Percentiles rank a stretch among this genome's conserved stretches.
Conservation (phyloP, 2,329 filamentous ascomycete species). For the Stemphylium beticola region DNA sequence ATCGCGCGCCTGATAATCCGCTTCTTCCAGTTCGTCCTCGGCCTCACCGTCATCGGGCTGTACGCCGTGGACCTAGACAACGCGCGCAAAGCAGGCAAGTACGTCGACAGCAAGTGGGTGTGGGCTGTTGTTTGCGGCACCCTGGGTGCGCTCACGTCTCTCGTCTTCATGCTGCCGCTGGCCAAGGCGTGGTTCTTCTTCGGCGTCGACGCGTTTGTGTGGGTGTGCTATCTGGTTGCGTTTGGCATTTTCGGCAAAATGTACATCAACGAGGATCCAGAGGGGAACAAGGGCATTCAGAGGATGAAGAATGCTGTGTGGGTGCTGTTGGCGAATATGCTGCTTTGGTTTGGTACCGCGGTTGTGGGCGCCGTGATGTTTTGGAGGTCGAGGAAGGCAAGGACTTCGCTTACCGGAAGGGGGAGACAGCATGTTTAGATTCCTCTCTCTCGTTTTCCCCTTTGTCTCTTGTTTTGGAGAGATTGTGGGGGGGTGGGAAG, state of each 20-base stretch:
- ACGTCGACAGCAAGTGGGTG: conserved; percentile 47
- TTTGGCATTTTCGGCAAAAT: conserved; percentile 85
- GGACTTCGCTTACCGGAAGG: conserved; percentile 29
- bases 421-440: conserved; percentile 32
- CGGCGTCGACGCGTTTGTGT: conserved; percentile 73
- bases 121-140: conserved; percentile 62
- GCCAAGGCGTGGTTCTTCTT: conserved; percentile 60
- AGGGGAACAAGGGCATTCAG: conserved; percentile 67
- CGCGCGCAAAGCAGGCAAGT: conserved; percentile 53
- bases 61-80: conserved; percentile 55
- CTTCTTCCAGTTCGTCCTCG: conserved; percentile 77
- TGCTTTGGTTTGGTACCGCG: conserved; percentile 75
- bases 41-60: conserved; percentile 76
- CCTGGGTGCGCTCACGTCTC: conserved; percentile 25
- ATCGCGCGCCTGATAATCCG: conserved; percentile 67
- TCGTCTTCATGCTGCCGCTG: conserved; percentile 71
- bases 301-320: conserved; percentile 89
- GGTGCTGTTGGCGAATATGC: conserved; percentile 76
- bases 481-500: background rate
- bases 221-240: conserved; percentile 77
- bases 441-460: background rate
- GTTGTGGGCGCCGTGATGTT: conserved; percentile 64
- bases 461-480: background rate
- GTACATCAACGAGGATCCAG: conserved; percentile 73
- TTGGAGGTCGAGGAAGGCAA: conserved; percentile 49